These are phyloP conservation scores for Biancaea sappan DNA, from an alignment of 306 rosid genomes.

Conservation along the genomic window DNA sequence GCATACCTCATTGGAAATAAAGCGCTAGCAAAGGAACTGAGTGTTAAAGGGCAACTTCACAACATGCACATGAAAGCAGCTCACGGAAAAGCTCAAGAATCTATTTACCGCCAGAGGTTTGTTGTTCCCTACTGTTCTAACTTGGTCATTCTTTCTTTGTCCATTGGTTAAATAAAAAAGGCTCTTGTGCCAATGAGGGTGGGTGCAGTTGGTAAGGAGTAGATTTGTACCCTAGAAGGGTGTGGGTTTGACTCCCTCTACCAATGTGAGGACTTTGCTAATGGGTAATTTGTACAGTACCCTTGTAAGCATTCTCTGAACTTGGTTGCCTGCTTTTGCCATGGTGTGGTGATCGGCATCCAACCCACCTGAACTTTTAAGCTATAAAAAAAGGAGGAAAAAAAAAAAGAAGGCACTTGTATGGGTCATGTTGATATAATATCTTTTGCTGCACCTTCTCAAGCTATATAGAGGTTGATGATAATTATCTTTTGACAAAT, in stretches of 20 bases:
- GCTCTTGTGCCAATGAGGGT: too few species aligned
- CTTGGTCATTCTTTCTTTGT: background rate
- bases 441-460: background rate
- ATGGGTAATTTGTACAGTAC: too few species aligned
- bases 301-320: too few species aligned
- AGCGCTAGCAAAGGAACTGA: conserved; percentile 90
- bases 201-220: too few species aligned
- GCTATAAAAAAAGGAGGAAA: too few species aligned
- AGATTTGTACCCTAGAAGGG: too few species aligned
- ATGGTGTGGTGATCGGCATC: too few species aligned
- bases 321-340: too few species aligned
- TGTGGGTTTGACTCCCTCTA: too few species aligned
- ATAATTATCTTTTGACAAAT: conserved; percentile 1
- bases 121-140: conserved; percentile 40
- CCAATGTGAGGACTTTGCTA: too few species aligned
- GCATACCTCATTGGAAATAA: conserved; percentile 91
- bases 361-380: too few species aligned
- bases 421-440: background rate
- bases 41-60: conserved; percentile 89
- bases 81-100: conserved; percentile 94
- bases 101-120: conserved; percentile 95
- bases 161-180: background rate
- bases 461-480: background rate
- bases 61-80: conserved; percentile 95
- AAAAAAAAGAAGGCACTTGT: background rate